Base-by-base conservation (phyloP, 2,329 filamentous ascomycete genomes). In the Dothideomycetes sp. region DNA sequence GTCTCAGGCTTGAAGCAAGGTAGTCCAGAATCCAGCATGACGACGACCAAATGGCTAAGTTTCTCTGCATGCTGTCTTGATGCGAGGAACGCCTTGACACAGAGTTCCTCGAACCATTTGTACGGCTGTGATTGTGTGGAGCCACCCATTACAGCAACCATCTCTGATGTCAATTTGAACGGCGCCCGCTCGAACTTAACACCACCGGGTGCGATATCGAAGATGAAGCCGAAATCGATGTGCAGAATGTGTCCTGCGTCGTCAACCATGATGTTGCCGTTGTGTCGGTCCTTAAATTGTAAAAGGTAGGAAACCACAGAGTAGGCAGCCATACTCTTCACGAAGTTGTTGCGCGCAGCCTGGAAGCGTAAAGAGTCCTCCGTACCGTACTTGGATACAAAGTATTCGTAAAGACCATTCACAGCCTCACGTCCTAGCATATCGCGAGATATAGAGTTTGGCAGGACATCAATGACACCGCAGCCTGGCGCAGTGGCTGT, bases 241-340 rank as follows among this genome's bases (percentile, higher is more conserved):
- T 98, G 91, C 39, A 98, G 75, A 54, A 98, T 94, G 63, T 98
- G 91, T 3, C 93, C 91, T 1, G 83, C 84, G 54, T 95, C 89
- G 59, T 98, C 89, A 47, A 98, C 80, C 93, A 98, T 98, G 68
- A 98, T 98, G 68, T 98, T 98, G 46, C 91, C 91, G 60, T 98
- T 98, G 66, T 98, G 91, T 3, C 91, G 81, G 59, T 99, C 91
- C 63, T 99, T 99, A 79, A 99, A 96, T 56, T 98, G 93, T 29
- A 98, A 69, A 11, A 98, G 70, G 65, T 94, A 98, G 0, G 86
- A 93, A 49, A 98, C 96, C 53, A 98, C 81, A 14, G 84, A 93
- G 68, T 98, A 98, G 10, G 91, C 93, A 0, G 93, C 91, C 91
- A 98, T 96, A 57, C 83, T 91, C 68, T 98, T 98, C 63, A 98